Evolutionary conservation across 1,139 yeast genomes (phyloP).

Genomic region (Hanseniaspora sp.): DNA sequence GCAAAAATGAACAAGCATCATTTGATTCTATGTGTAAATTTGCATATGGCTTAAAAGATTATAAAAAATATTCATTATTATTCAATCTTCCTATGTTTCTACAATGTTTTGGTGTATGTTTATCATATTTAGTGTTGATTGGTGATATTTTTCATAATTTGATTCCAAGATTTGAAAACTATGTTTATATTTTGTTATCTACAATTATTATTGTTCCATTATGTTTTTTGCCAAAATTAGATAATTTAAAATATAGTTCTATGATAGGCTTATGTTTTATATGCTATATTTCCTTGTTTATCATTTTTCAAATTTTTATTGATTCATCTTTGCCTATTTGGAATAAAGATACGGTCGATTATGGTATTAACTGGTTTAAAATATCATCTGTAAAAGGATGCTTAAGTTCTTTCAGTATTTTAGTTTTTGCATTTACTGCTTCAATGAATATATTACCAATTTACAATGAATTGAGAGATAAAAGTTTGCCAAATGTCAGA

Average conservation of each 20-base stretch:
- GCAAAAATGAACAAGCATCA: constrained; percentile 43
- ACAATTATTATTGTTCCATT: constrained; percentile 61
- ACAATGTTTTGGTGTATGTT: constrained; percentile 89
- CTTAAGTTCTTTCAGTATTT: constrained; percentile 74
- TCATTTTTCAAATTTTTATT: constrained; percentile 45
- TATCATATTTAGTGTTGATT: constrained; percentile 74
- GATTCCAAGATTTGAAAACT: constrained; percentile 2
- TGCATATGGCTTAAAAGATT: constrained; percentile 45
- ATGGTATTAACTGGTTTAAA: constrained; percentile 41
- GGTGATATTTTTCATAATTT: constrained; percentile 81
- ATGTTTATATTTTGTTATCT: constrained; percentile 53
- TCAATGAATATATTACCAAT: constrained; percentile 90
- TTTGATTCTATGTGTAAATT: constrained; percentile 62
- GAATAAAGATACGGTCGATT: constrained; percentile 27
- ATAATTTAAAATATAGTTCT: constrained; percentile 77
- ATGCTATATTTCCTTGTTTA: constrained; percentile 64
- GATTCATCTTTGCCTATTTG: constrained; percentile 35
- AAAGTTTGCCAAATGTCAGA: constrained; percentile 41
- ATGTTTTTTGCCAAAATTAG: constrained; percentile 60
- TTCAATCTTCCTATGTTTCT: constrained; percentile 82
- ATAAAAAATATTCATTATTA: constrained; percentile 68
- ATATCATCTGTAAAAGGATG: constrained; percentile 54
- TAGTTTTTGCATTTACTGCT: constrained; percentile 90
- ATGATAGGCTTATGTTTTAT: constrained; percentile 75
- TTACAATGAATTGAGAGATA: constrained; percentile 63